A percentile compares a stretch with the other conserved stretches of the same genome.
Evolutionary conservation across 2,329 filamentous ascomycete species (phyloP).

Genomic region (Scopulariopsis brevicaulis): DNA sequence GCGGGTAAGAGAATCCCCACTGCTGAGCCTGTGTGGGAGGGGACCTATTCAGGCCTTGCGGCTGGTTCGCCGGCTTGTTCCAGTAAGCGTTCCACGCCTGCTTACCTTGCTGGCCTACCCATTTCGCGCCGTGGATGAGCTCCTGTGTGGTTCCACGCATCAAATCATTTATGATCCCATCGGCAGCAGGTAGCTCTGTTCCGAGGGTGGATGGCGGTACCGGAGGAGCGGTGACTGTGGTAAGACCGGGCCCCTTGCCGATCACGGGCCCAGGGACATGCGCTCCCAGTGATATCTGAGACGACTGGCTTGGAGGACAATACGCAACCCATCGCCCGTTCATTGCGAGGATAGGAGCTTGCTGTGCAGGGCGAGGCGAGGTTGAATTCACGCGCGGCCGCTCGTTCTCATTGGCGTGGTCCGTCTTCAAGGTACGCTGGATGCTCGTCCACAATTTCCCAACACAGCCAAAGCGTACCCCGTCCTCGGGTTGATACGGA

Average conservation of each 20-base stretch:
- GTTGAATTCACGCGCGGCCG: slow-evolving; percentile 21
- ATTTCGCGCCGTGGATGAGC: slow-evolving; percentile 61
- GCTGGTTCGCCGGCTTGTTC: slow-evolving; percentile 42
- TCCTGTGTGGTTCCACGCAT: slow-evolving; percentile 73
- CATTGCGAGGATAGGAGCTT: slow-evolving; percentile 57
- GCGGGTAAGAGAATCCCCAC: slow-evolving; percentile 32
- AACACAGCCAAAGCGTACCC: slow-evolving; percentile 49
- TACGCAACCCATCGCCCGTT: slow-evolving; percentile 69
- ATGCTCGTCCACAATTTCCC: slow-evolving; percentile 90
- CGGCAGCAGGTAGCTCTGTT: slow-evolving; percentile 60
- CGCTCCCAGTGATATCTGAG: slow-evolving; percentile 58
- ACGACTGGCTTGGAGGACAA: slow-evolving; percentile 61
- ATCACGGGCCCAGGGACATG: slow-evolving; percentile 44
- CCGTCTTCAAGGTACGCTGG: slow-evolving; percentile 45
- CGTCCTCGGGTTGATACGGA: slow-evolving; percentile 26
- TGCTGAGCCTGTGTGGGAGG: slow-evolving; percentile 28
- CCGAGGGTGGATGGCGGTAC: slow-evolving; percentile 55
- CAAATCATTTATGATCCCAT: slow-evolving; percentile 63
- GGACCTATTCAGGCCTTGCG: slow-evolving; percentile 30
- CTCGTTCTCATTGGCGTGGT: slow-evolving; percentile 33
- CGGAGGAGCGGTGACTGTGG: slow-evolving; percentile 55
- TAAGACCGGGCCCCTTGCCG: slow-evolving; percentile 42
- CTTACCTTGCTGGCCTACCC: slow-evolving; percentile 66
- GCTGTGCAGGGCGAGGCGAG: slow-evolving; percentile 24
- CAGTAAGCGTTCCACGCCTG: slow-evolving; percentile 76